Evolutionary conservation across 352 stramenopile genomes (phyloP), one percentile per base, ranked within the genome.

Genomic region (Phytophthora boehmeriae): DNA sequence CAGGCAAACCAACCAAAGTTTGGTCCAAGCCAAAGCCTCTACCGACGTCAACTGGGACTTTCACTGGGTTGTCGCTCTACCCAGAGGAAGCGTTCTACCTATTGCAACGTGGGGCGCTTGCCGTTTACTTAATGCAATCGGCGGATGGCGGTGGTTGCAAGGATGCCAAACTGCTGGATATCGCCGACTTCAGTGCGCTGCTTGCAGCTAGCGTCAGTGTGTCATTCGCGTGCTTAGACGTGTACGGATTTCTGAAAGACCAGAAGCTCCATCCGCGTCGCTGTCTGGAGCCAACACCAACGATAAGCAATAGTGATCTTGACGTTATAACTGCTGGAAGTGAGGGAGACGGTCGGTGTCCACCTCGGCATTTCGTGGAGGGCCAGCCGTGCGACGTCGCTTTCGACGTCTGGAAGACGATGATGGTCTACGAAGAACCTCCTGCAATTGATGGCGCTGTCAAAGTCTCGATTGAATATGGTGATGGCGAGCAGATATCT

Each of bases 61-160:
- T 83, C 54, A 89, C 78, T 17, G 80, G 80, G 13, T 60, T 88
- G 16, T 81, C 81, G 17, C 61, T 94, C 39, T 90, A 86, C 36
- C 74, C 80, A 0, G 86, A 94, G 45, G 86, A 94, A 56, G 73
- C 79, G 13, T 73, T 75, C 44, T 94, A 86, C 38, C 57, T 94
- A n/a, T 39, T 86, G 17, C 76, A 88, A 17, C 76, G 80, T 32
- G 67, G 71, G 0, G 83, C 80, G 0, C 42, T 92, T 4, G 54
- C 65, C 2, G 53, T 94, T 32, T 81, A 75, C 63, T 55, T 72
- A 19, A 54, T 76, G 49, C 35, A 66, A 17, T 43, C 52, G n/a
- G 10, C 25, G 25, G 6, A 6, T 30, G 25, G 25, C 25, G 25
- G 55, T 3, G 28, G 9, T 3, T 23, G 28, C 5, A 48, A 53